Conservation (phyloP, 2,329 filamentous ascomycete species). For the Venturia aucupariae region DNA sequence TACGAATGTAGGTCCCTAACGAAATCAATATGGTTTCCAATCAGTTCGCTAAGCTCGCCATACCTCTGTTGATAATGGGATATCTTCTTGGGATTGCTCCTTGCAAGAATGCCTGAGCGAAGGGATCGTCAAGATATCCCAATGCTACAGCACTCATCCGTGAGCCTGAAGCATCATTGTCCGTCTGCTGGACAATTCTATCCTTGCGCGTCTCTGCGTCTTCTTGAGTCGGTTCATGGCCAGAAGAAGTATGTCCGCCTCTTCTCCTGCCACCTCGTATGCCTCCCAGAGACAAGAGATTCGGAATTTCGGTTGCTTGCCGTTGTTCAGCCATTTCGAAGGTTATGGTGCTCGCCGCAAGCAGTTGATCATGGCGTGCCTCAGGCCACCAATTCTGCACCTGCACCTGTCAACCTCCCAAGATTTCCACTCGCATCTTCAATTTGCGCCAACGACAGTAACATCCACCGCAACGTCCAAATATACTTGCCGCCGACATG, state of each 20-base stretch:
- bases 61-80: slow-evolving; percentile 91
- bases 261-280: slow-evolving; percentile 34
- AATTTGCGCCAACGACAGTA: neutral
- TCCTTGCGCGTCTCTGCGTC: slow-evolving; percentile 44
- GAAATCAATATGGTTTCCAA: slow-evolving; percentile 8
- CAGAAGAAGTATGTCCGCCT: slow-evolving; percentile 19
- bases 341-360: neutral
- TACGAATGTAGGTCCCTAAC: slow-evolving; percentile 84
- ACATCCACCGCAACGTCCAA: neutral
- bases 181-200: slow-evolving; percentile 73
- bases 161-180: slow-evolving; percentile 83
- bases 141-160: slow-evolving; percentile 78
- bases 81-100: slow-evolving; percentile 53
- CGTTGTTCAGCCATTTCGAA: slow-evolving; percentile 9
- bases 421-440: neutral
- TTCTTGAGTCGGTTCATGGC: slow-evolving; percentile 21
- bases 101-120: slow-evolving; percentile 59
- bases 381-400: neutral
- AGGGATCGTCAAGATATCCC: slow-evolving; percentile 77
- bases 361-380: neutral
- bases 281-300: slow-evolving; percentile 31
- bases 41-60: slow-evolving; percentile 17
- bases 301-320: slow-evolving; percentile 4
- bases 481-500: neutral
- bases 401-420: slow-evolving; percentile 6